Percentiles rank a stretch among this genome's conserved stretches.
phyloP scores from a whole-genome alignment of 495 filamentous ascomycete species.

The Talaromyces proteolyticus region DNA sequence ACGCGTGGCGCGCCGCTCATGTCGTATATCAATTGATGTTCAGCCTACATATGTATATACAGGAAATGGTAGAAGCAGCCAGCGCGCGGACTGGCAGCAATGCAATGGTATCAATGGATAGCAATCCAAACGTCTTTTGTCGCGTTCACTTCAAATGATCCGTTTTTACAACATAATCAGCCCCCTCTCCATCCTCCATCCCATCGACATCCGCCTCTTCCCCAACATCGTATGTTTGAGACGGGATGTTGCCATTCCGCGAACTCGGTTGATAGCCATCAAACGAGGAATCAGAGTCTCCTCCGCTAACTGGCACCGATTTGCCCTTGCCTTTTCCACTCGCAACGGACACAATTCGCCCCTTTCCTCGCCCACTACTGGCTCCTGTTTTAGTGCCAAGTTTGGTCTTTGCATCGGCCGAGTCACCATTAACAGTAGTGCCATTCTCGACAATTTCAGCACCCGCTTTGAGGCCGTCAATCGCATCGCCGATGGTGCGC shows the following conservation, averaged over 20 bases:
- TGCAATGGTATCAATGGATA: neutral
- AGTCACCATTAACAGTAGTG: conserved; percentile 19
- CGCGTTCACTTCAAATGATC: conserved; percentile 26
- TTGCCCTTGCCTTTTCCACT: conserved; percentile 51
- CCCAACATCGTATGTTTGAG: conserved; percentile 18
- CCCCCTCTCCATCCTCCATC: conserved; percentile 38
- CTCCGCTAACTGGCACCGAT: conserved; percentile 15
- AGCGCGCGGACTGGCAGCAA: no score
- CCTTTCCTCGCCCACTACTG: conserved; percentile 28
- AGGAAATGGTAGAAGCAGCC: no score
- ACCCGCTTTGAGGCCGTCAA: conserved; percentile 2
- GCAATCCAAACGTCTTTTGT: no score
- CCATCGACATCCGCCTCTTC: conserved; percentile 34
- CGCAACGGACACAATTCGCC: conserved; percentile 17
- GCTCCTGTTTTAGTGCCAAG: conserved; percentile 12
- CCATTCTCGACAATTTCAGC: conserved; percentile 22
- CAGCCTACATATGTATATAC: no score
- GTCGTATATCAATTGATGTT: no score
- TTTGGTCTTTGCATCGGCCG: conserved; percentile 15
- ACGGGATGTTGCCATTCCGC: conserved; percentile 5
- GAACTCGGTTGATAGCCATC: conserved; percentile 18
- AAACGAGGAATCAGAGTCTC: conserved; percentile 33
- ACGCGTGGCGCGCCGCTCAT: no score
- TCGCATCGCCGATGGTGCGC: conserved; percentile 12
- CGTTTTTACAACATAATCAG: conserved; percentile 43